Evolutionary conservation across 1,139 yeast species (phyloP).

Genomic region (Candida mesenterica): DNA sequence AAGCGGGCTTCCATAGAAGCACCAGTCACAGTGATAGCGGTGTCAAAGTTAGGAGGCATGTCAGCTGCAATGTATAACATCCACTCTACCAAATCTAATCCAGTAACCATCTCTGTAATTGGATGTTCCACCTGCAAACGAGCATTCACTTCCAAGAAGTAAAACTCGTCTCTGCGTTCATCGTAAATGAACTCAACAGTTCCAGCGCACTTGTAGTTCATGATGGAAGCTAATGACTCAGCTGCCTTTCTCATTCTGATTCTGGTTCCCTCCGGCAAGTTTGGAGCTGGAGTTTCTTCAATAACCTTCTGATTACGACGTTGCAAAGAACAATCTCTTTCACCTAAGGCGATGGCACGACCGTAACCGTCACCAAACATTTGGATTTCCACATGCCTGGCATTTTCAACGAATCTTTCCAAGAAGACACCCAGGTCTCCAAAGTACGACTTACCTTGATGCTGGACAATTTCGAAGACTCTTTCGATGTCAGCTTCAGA

Average conservation of each 20-base stretch:
- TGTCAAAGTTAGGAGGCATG: slow-evolving; percentile 72
- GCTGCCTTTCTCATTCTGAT: slow-evolving; percentile 77
- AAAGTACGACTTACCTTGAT: slow-evolving; percentile 88
- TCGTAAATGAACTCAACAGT: slow-evolving; percentile 96
- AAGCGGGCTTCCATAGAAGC: slow-evolving; percentile 96
- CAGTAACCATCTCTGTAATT: slow-evolving; percentile 92
- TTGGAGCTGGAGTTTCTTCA: slow-evolving; percentile 98
- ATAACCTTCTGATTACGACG: slow-evolving; percentile 95
- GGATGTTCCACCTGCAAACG: slow-evolving; percentile 98
- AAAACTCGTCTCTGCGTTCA: slow-evolving; percentile 78
- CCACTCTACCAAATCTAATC: slow-evolving; percentile 94
- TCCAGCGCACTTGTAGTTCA: slow-evolving; percentile 95
- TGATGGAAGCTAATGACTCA: slow-evolving; percentile 71
- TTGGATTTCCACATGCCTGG: slow-evolving; percentile 96
- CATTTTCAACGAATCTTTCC: slow-evolving; percentile 89
- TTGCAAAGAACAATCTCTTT: slow-evolving; percentile 95
- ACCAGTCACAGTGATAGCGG: slow-evolving; percentile 63
- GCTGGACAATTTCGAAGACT: slow-evolving; percentile 87
- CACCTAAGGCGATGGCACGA: slow-evolving; percentile 88
- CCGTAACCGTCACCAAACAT: slow-evolving; percentile 96
- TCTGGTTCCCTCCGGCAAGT: slow-evolving; percentile 78
- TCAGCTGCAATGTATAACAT: slow-evolving; percentile 92
- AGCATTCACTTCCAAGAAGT: slow-evolving; percentile 94
- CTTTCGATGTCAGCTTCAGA: slow-evolving; percentile 73
- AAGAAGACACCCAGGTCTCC: slow-evolving; percentile 94